Conservation (phyloP, 306 rosid species). For the Hylodesmum podocarpum region DNA sequence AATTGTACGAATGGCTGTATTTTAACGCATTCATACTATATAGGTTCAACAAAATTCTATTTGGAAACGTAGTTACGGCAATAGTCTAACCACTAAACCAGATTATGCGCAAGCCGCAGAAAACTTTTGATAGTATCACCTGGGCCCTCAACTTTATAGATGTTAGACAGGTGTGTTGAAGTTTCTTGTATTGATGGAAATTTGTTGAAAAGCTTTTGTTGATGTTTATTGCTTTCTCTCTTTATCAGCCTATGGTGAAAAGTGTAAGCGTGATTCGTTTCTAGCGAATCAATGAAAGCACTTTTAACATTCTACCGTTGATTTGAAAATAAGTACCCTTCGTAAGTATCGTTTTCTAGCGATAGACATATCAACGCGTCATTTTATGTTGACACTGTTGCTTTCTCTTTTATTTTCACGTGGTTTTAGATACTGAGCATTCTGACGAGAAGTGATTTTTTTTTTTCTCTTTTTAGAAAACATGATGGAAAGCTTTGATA, state of each 20-base stretch:
- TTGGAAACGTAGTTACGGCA: neutral
- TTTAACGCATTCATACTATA: neutral
- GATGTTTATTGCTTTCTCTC: constrained; percentile 11
- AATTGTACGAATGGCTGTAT: constrained; percentile 6
- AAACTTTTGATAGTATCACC: constrained; percentile 1
- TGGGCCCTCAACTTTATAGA: neutral
- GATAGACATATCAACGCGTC: neutral
- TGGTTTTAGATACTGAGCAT: neutral
- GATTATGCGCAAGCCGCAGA: constrained; percentile 10
- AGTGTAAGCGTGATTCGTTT: neutral
- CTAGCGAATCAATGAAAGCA: neutral
- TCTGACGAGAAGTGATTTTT: neutral
- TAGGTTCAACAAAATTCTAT: neutral
- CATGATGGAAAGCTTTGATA: too few species aligned
- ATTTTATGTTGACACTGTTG: neutral
- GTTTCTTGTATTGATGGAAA: neutral
- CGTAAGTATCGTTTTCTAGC: neutral
- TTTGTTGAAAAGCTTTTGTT: neutral
- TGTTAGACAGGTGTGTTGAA: neutral
- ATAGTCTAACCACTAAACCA: neutral
- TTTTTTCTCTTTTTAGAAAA: too few species aligned
- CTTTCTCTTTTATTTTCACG: neutral
- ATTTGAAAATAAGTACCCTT: neutral
- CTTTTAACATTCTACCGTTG: neutral
- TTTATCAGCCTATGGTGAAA: neutral